Base-by-base conservation (phyloP, 495 filamentous ascomycete species). In the Tuber microsphaerosporum region DNA sequence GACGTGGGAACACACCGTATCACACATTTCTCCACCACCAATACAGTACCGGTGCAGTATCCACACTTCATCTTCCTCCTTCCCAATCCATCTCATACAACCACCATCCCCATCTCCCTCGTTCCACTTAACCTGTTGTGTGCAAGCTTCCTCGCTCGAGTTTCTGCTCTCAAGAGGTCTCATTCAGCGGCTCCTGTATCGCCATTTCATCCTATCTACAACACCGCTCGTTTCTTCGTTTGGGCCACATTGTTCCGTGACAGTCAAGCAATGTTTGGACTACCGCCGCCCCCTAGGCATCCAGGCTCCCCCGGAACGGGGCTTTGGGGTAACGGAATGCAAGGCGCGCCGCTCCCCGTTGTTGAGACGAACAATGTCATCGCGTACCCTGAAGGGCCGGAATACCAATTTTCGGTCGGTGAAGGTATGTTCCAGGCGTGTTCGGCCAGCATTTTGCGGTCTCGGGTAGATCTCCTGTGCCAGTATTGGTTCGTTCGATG, bases 301-400 rank as follows among this genome's bases (percentile, higher is more conserved):
- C 73, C 80, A 69, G 75, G 75, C 6, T 69, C 77, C 19, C 41
- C 73, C 68, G 79, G 75, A 7, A 71, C 42, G 31, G 72, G 69
- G 22, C 72, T 77, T 34, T 82, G 79, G 73, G 80, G 80, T 46
- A 71, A 72, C 44, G 76, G 73, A 34, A 77, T 80, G 70, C 73
- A 76, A 61, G 80, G 74, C n/a, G 10, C 71, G 42, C 75, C 77
- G 70, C 43, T 76, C 56, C 91, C 91, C 17, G 89, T 94, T 78
- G 89, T 95, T 79, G 95, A 99, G 86, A 97, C 94, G 71, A 96
- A 93, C 84, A 98, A 98, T 80, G 89, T 89, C 41, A 87, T 99
- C 74, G 87, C 87, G 51, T 91, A 93, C 83, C 93, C 94, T 26
- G 88, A 89, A 71, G 91, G 91, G 44, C 90, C 93, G 56, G 91